Base-by-base conservation (phyloP, 2,329 filamentous ascomycete species). In the Fusarium domesticum region DNA sequence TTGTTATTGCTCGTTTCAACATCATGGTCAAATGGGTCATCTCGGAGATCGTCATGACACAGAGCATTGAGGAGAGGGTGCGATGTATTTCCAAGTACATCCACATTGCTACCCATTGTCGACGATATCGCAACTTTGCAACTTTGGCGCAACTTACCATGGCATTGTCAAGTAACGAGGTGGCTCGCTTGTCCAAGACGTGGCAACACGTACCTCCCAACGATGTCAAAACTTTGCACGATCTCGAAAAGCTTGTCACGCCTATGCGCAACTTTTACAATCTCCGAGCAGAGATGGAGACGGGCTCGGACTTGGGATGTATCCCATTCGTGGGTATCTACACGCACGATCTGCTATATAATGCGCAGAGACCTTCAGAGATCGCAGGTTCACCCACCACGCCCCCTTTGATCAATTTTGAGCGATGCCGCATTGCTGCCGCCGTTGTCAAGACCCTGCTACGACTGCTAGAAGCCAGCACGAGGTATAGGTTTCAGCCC, bases 1-100 rank as follows among this genome's bases (percentile, higher is more conserved):
- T 93, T 17, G 87, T 91, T 37, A 87, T 92, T 64, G 86, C 88
- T 7, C 84, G 88, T 37, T 93, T 93, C 72, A 93, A 93, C 64
- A 80, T 93, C 51, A 87, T 92, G 71, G 87, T 91, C 49, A 92
- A 92, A 64, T 93, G 88, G 88, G 84, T 82, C 19, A 78, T 90
- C 19, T 92, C 87, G 1, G 86, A 92, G 64, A 80, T 87, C 53
- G 78, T 93, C 7, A 74, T 93, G 37, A 93, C 87, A 0, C 79
- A 84, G 52, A 72, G 83, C 43, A 67, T 84, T 10, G 80, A 84
- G 48, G 88, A 93, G 66, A 78, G 88, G 40, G 86, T 86, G 17
- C 75, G 83, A 30, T 89, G 84, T 62, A 81, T 93, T 51, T 83
- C 87, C 65, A 92, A 93, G 66, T 85, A 79, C 62, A 87, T 93